Evolutionary conservation across 306 rosid genomes (phyloP), one percentile per base, ranked within the genome.

Genomic region (Vigna trinervia): DNA sequence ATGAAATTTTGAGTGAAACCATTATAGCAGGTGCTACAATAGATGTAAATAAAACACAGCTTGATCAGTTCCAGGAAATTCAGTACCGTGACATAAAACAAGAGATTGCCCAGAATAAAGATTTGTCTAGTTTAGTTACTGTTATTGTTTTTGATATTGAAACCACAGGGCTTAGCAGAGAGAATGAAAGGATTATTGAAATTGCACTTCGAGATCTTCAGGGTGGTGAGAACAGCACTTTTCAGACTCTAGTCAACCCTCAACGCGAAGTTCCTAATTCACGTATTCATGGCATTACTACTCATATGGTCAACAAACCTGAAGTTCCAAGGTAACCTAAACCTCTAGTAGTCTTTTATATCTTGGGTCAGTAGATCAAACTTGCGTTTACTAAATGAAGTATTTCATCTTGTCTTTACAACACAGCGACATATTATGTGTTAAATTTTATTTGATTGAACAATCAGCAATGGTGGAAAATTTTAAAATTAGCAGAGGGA

Each of bases 171-270:
- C 67, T 95, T 6, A 77, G 85, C 77, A 80, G 90, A 89, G 82
- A 69, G 48, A 56, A 53, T 0, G 96, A 79, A 4, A 65, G 97
- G 78, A 89, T 92, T 52, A 80, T 95, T 74, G 97, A 95, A 86
- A 77, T 95, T 70, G 99, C 90, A 45, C 73, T 90, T 80, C 90
- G 88, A 77, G 97, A 85, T 87, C 97, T 92, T 79, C 78, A 73
- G 22, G 99, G 99, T 14, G 99, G 99, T 78, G 83, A 84, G 45
- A 86, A 90, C 53, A 95, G 99, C 87, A 89, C 97, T 65, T 92
- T 95, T 81, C 90, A 92, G 82, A 89, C 99, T 56, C 85, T 95
- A 32, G 90, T 95, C 76, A 92, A 95, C 79, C 99, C 99, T 26
- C 90, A 83, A 62, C 74, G 92, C 67, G 0, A 6, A 60, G 58